Evolutionary conservation across 306 rosid species (phyloP), one percentile per base, ranked within the genome.

Genomic region (Hippophae rhamnoides): DNA sequence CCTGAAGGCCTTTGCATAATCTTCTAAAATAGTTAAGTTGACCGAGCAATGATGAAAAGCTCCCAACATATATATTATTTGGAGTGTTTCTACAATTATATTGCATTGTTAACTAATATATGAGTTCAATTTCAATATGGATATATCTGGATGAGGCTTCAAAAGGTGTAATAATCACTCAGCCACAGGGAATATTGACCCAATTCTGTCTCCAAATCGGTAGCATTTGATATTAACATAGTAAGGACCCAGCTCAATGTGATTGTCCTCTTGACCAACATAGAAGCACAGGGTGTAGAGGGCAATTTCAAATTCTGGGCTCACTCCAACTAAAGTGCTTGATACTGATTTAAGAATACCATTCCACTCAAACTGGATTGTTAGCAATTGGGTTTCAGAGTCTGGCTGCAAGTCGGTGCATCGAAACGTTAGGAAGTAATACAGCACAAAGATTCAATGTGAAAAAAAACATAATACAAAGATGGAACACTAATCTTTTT

Each of bases 281-380:
- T 53, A 92, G 83, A 78, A 92, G 79, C 96, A 92, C 31, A 92
- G 72, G 45, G 93, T 83, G 54, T 92, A 92, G 70, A 92, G 71
- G 56, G 98, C 93, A 71, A 87, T 54, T 80, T 92, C 98, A 62
- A 92, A 92, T 77, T 92, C 98, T 64, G 98, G 98, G 86, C 96
- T 92, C 47, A 87, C 95, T 78, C 98, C 98, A 58, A 92, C 69
- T 77, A 90, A 73, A 65, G 92, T 85, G 89, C 98, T 87, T 42
- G 98, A 92, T 53, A 85, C 80, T 23, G 98, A 77, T 76, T 92
- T 92, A 57, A 92, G 86, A 63, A 92, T 82, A 41, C 92, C 96
- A 61, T 85, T 87, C 96, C 98, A 92, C 74, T 87, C 92, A 67
- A 92, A 92, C 75, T 92, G 98, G 82, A 87, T 63, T 9, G 89